Evolutionary conservation across 2,329 filamentous ascomycete genomes (phyloP), one percentile per base, ranked within the genome.

Genomic region (Fusarium denticulatum): DNA sequence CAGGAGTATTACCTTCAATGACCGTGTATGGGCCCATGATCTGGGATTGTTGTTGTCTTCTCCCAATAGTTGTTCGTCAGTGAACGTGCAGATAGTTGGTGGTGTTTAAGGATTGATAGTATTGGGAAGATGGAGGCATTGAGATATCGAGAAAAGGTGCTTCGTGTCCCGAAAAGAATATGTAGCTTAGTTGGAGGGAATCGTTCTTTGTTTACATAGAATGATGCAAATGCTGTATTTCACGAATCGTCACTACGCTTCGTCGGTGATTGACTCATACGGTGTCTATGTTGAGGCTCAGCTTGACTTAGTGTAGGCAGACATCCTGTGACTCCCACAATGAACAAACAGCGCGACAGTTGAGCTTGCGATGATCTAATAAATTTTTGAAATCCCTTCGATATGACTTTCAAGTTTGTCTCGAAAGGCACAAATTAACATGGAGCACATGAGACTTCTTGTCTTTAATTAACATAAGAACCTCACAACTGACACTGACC

Each of bases 221-320:
- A 18, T 6, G 6, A 47, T 42, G 32, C 15, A n/a, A 18, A 32
- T 59, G n/a, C 15, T 34, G 6, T 39, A 20, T 18, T 46, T 7
- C 16, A 16, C 28, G 43, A 16, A 15, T 24, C 7, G 30, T 22
- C 16, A 20, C 20, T 43, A 28, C 6, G 36, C 36, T 34, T 46
- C n/a, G 20, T 30, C 39, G 56, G 37, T 30, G n/a, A 11, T 64
- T 67, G 64, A 67, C 60, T 65, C 52, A 67, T 57, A 30, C 60
- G 45, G 60, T 43, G 20, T 65, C 39, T 39, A 16, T 24, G n/a
- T 30, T 36, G 61, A 43, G 55, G 56, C 28, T 60, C 30, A 50
- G 45, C 45, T 24, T 39, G 28, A n/a, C 40, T 26, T 14, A 24
- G 24, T 37, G 18, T 24, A 40, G 42, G 42, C 53, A 47, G 50